phyloP scores from a whole-genome alignment of 2,329 filamentous ascomycete genomes.

The Epichloe gansuensis region DNA sequence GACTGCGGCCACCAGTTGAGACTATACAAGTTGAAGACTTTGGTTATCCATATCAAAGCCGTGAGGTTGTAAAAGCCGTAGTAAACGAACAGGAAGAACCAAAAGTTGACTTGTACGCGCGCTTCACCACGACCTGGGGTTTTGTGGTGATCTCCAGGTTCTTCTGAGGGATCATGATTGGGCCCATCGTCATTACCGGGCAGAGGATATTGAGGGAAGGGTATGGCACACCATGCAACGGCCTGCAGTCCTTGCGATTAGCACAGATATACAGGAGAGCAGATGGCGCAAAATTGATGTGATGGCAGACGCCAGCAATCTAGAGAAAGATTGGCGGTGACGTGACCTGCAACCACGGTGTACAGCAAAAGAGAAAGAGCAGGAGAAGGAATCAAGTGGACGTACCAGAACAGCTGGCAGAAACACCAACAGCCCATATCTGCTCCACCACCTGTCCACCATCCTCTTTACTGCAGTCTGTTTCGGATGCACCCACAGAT shows the following conservation, averaged over 20 bases:
- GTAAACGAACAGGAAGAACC: conserved; percentile 59
- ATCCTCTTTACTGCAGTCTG: conserved; percentile 44
- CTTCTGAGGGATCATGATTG: conserved; percentile 11
- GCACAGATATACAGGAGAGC: neutral
- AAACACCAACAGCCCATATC: conserved; percentile 47
- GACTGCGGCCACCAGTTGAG: conserved; percentile 59
- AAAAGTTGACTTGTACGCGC: conserved; percentile 53
- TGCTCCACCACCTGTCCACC: conserved; percentile 50
- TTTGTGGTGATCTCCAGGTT: conserved; percentile 16
- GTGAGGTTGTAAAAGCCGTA: conserved; percentile 58
- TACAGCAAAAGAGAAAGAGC: neutral
- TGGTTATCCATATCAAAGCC: conserved; percentile 57
- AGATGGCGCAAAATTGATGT: too few species aligned
- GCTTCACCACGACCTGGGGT: conserved; percentile 50
- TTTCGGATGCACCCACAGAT: conserved; percentile 49
- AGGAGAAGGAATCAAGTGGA: neutral
- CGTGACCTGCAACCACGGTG: neutral
- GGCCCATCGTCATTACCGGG: conserved; percentile 27
- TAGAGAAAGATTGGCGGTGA: neutral
- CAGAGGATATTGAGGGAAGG: conserved; percentile 50
- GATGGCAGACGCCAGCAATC: neutral
- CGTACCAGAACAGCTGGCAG: conserved; percentile 48
- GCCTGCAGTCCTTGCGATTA: conserved; percentile 27
- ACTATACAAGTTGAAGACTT: conserved; percentile 58
- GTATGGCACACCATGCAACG: conserved; percentile 51